Evolutionary conservation across 495 filamentous ascomycete species (phyloP).

Genomic region (Talaromyces nanjingensis): DNA sequence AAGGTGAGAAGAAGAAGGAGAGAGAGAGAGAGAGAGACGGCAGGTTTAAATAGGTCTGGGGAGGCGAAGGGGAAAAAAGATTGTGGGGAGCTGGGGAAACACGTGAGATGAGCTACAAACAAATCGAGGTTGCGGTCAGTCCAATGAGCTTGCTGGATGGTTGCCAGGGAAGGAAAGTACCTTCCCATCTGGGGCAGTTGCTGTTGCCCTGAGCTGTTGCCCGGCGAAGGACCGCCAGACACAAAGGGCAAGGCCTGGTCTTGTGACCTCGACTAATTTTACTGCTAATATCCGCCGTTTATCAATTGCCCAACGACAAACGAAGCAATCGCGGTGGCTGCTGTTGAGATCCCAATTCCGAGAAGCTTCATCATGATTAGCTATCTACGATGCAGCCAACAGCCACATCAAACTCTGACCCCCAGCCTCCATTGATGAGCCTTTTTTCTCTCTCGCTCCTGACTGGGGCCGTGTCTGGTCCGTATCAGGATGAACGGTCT

Average conservation of each 20-base stretch:
- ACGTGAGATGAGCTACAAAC: not conserved
- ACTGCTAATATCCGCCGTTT: not conserved
- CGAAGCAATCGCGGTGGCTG: not conserved
- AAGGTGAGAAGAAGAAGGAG: conserved; percentile 12
- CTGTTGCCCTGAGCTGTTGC: not conserved
- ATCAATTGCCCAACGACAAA: not conserved
- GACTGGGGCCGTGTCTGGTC: not conserved
- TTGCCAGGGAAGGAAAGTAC: not conserved
- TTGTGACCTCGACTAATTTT: not conserved
- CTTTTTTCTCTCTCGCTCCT: not conserved
- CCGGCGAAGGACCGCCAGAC: not conserved
- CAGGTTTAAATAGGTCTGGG: not conserved
- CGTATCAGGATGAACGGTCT: not conserved
- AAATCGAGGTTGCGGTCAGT: not conserved
- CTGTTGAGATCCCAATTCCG: not conserved
- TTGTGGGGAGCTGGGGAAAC: not conserved
- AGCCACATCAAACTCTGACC: not conserved
- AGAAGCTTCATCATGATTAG: not conserved
- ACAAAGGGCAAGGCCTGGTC: not conserved
- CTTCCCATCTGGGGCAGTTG: not conserved
- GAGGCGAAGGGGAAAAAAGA: not conserved
- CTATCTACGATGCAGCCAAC: not conserved
- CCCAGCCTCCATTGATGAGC: not conserved
- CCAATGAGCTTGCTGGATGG: not conserved
- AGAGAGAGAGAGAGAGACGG: conserved; percentile 11